phyloP scores from a whole-genome alignment of 2,329 filamentous ascomycete species.

The Graphilbum sp. region DNA sequence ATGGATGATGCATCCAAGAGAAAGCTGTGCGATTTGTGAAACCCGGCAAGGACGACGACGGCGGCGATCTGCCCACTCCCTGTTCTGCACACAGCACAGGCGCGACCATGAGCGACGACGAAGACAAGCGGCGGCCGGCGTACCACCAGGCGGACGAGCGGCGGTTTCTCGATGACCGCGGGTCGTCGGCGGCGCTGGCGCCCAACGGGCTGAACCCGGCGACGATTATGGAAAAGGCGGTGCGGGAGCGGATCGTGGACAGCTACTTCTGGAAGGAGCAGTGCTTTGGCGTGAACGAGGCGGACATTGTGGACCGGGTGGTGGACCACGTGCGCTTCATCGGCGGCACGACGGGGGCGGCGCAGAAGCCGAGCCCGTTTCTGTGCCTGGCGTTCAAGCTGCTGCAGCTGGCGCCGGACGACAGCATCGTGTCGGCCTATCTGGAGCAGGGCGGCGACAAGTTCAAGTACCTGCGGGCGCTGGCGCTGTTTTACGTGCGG shows the following conservation, averaged over 20 bases:
- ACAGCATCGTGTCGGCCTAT: slow-evolving; percentile 67
- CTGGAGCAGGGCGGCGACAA: slow-evolving; percentile 56
- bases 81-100: neutral
- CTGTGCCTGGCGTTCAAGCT: slow-evolving; percentile 91
- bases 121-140: neutral
- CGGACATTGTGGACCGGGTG: slow-evolving; percentile 72
- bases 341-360: slow-evolving; percentile 71
- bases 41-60: too few species aligned
- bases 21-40: too few species aligned
- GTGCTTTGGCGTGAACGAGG: slow-evolving; percentile 85
- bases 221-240: slow-evolving; percentile 90
- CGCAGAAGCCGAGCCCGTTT: slow-evolving; percentile 81
- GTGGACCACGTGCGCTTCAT: slow-evolving; percentile 68
- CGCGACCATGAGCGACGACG: slow-evolving; percentile 1
- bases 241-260: slow-evolving; percentile 88
- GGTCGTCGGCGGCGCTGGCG: slow-evolving; percentile 58
- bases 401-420: slow-evolving; percentile 67
- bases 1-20: neutral
- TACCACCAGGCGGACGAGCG: slow-evolving; percentile 62
- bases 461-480: slow-evolving; percentile 75
- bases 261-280: slow-evolving; percentile 98
- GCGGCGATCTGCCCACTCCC: neutral
- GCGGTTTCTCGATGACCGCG: slow-evolving; percentile 78
- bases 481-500: slow-evolving; percentile 87
- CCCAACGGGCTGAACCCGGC: slow-evolving; percentile 83